Base-by-base conservation (phyloP, 106 monocot species). In the Allium fistulosum region DNA sequence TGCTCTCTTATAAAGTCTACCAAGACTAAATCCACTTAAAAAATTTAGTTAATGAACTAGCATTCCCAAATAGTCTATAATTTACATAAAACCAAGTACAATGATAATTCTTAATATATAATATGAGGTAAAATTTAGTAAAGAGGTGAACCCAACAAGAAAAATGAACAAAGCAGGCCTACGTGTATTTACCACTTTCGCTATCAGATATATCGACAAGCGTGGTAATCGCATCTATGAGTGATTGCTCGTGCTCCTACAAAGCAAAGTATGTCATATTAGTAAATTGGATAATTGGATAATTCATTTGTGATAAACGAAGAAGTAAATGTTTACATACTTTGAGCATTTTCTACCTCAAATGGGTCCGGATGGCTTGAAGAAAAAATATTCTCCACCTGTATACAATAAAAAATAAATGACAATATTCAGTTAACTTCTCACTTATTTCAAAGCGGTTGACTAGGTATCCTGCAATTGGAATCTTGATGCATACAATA, bases 181-280 rank as follows among this genome's bases (percentile, higher is more conserved):
- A 71, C 7, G 28, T 28, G 59, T 79, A 71, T 76, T 82, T 87
- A 97, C 97, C 92, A 71, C 80, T 92, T 82, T 89, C 92, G 65
- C 84, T 82, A 64, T 97, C 92, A 62, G 80, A 89, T 61, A 72
- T 77, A 46, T 89, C 92, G 49, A 78, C 87, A 68, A 97, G 84
- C 64, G 71, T 84, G 49, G 86, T 74, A 65, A 97, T 86, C 16
- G 89, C 97, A 61, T 89, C 80, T 16, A 87, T 74, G 17, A 97
- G 80, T 11, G 97, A 84, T 61, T 85, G 84, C 67, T 97, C 97
- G 51, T 92, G 92, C n/a, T 92, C 92, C 97, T 95, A 75, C 58
- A 75, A 49, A 66, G n/a, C 72, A 13, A 22, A 22, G 22, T 1
- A 15, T 69, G 49, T 10, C 16, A 59, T 8, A n/a, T 59, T 17